Evolutionary conservation across 345 rosid species (phyloP).

Genomic region (Angophora floribunda): DNA sequence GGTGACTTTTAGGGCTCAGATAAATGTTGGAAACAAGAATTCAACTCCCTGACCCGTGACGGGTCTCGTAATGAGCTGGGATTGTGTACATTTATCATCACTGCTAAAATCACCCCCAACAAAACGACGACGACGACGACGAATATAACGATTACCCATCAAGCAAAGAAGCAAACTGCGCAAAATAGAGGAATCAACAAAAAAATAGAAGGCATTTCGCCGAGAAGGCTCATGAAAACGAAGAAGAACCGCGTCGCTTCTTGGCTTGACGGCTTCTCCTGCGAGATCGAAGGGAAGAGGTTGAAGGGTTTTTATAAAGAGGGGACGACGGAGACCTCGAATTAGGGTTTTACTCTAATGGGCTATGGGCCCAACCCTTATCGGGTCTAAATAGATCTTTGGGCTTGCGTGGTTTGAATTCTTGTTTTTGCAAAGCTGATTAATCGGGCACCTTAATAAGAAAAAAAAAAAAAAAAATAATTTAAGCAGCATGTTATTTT

Average conservation of each 20-base stretch:
- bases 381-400: not conserved
- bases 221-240: not conserved
- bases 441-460: not conserved
- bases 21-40: conserved; percentile 15
- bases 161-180: not conserved
- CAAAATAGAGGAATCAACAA: not conserved
- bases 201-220: not conserved
- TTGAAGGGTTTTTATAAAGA: not conserved
- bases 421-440: not conserved
- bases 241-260: not conserved
- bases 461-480: not conserved
- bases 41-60: conserved; percentile 21
- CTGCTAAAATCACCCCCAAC: not conserved
- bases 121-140: not conserved
- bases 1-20: conserved; percentile 11
- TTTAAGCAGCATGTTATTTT: not conserved
- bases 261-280: not conserved
- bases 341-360: not conserved
- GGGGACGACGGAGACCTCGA: not conserved
- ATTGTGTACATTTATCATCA: conserved; percentile 29
- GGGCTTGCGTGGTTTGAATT: not conserved
- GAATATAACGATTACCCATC: not conserved
- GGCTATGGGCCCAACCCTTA: not conserved
- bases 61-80: conserved; percentile 68
- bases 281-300: not conserved